These are phyloP conservation scores for Tricladium varicosporioides DNA, from an alignment of 2,329 filamentous ascomycete species.

Conservation along the genomic window DNA sequence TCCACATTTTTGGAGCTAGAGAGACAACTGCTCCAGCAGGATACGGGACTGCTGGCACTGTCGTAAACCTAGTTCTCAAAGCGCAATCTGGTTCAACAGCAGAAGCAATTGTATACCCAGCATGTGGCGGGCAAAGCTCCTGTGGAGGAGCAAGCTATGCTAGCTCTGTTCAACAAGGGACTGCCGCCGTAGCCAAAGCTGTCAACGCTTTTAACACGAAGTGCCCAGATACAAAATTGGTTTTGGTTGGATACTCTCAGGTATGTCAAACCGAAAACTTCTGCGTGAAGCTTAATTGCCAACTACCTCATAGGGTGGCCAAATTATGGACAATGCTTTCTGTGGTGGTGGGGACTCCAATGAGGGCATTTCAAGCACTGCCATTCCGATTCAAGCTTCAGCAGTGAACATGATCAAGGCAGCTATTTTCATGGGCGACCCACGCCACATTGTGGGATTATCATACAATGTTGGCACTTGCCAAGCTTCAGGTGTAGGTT, in stretches of 20 bases:
- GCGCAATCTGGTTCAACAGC: slow-evolving; percentile 50
- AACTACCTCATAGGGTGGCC: slow-evolving; percentile 46
- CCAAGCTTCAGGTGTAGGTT: slow-evolving; percentile 54
- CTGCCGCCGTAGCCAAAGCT: slow-evolving; percentile 54
- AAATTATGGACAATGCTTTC: slow-evolving; percentile 62
- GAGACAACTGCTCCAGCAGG: slow-evolving; percentile 48
- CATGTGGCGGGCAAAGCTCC: slow-evolving; percentile 57
- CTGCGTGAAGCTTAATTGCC: neutral
- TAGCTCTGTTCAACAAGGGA: slow-evolving; percentile 56
- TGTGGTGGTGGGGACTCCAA: slow-evolving; percentile 55
- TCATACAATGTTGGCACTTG: slow-evolving; percentile 62
- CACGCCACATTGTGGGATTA: slow-evolving; percentile 53
- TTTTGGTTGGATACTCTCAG: slow-evolving; percentile 63
- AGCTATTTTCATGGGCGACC: slow-evolving; percentile 64
- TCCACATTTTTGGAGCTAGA: slow-evolving; percentile 51
- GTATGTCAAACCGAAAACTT: slow-evolving; percentile 30
- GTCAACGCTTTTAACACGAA: slow-evolving; percentile 56
- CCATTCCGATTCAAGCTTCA: slow-evolving; percentile 41
- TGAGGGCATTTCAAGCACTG: slow-evolving; percentile 44
- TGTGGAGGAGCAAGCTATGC: slow-evolving; percentile 61
- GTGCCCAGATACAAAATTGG: slow-evolving; percentile 56
- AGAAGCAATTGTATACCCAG: slow-evolving; percentile 57
- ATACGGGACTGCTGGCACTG: slow-evolving; percentile 48
- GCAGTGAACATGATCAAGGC: slow-evolving; percentile 58
- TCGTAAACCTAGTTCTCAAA: slow-evolving; percentile 49